These are phyloP conservation scores for Trichomonas vaginalis DNA, from an alignment of 208 protist species.

Conservation along the genomic window DNA sequence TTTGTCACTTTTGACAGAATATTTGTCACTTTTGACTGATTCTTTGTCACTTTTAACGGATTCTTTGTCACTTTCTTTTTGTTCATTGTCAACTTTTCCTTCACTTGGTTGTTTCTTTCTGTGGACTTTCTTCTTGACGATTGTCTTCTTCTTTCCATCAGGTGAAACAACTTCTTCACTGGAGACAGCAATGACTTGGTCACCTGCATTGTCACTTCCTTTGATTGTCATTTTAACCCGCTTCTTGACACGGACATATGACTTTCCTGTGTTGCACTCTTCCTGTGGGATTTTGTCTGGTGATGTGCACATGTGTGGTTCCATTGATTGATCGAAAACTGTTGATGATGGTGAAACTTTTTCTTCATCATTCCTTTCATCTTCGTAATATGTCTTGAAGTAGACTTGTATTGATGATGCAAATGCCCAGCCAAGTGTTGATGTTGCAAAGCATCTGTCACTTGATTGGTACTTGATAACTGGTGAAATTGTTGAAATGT, in stretches of 20 bases:
- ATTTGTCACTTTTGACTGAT: no score
- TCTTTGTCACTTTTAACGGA: no score
- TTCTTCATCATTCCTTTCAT: background rate
- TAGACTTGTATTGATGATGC: background rate
- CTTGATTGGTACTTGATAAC: background rate
- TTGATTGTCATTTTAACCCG: background rate
- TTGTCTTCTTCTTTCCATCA: background rate
- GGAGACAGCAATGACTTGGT: background rate
- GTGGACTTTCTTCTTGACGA: background rate
- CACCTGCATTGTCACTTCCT: background rate
- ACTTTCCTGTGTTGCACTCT: background rate
- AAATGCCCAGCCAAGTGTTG: background rate
- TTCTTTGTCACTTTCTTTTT: no score
- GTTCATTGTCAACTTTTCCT: no score
- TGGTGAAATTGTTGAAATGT: background rate
- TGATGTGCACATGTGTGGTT: background rate
- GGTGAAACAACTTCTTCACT: background rate
- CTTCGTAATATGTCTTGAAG: background rate
- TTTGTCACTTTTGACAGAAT: no score
- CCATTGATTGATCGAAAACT: background rate
- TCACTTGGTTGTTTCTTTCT: background rate
- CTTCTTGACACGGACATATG: background rate
- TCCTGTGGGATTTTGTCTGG: background rate
- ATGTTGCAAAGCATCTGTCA: background rate
- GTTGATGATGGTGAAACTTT: background rate